Conservation (phyloP, 192 early-diverging fungal species). For the Coemansia sp. region DNA sequence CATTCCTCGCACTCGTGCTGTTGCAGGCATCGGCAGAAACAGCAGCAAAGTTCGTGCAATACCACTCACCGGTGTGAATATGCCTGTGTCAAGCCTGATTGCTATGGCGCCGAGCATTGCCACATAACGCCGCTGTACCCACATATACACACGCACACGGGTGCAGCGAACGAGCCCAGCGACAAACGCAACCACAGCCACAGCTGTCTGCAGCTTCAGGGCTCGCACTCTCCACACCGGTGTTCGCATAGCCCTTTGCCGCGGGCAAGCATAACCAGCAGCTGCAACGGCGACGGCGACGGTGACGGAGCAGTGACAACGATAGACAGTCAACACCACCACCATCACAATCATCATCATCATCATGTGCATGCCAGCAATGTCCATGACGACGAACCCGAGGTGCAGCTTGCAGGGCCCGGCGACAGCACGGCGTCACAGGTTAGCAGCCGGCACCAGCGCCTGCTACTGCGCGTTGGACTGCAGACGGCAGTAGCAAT, state of each 20-base stretch:
- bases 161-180: background rate
- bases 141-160: slow-evolving; percentile 24
- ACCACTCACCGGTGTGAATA: slow-evolving; percentile 26
- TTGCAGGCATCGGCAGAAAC: background rate
- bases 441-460: slow-evolving; percentile 31
- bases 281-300: no score
- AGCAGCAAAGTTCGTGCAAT: background rate
- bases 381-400: slow-evolving; percentile 1
- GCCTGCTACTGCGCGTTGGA: slow-evolving; percentile 34
- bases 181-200: background rate
- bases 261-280: no score
- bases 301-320: background rate
- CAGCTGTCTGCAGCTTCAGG: background rate
- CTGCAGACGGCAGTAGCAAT: slow-evolving; percentile 50
- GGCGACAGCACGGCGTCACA: slow-evolving; percentile 22
- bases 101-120: slow-evolving; percentile 42
- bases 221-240: no score
- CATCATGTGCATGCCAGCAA: background rate
- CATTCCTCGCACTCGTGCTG: no score
- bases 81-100: slow-evolving; percentile 28
- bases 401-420: slow-evolving; percentile 11
- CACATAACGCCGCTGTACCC: slow-evolving; percentile 46
- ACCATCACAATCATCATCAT: slow-evolving; percentile 6
- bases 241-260: no score
- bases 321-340: slow-evolving; percentile 3